Conservation (phyloP, 2,329 filamentous ascomycete species). For the Diaporthe caulivora region DNA sequence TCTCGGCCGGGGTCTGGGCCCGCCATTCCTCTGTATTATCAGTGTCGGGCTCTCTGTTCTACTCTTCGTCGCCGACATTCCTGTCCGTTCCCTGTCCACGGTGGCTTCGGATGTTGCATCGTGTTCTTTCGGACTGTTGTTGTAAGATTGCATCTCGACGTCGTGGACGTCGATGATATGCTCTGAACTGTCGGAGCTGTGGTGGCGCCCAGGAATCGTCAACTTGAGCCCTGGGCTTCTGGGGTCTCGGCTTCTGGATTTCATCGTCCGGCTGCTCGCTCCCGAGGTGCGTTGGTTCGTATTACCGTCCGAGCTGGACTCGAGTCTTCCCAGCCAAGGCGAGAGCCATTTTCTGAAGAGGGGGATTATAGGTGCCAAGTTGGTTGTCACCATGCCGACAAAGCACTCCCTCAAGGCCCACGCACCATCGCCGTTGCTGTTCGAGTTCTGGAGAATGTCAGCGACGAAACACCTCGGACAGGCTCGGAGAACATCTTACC, state of each 20-base stretch:
- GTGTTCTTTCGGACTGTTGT: neutral
- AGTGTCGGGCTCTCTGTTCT: neutral
- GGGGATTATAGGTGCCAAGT: conserved; percentile 32
- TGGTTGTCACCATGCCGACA: conserved; percentile 34
- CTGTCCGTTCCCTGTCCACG: too few species aligned
- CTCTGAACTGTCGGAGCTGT: conserved; percentile 21
- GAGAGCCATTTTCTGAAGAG: conserved; percentile 33
- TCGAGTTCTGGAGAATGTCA: conserved; percentile 19
- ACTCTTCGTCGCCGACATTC: neutral
- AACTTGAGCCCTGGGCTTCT: neutral
- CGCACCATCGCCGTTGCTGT: conserved; percentile 32
- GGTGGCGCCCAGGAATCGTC: neutral
- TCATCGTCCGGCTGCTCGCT: neutral
- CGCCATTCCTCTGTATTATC: conserved; percentile 25
- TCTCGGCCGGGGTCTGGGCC: neutral
- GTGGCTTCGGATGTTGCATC: neutral
- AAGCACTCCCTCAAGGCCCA: conserved; percentile 36
- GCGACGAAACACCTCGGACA: neutral
- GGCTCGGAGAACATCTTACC: neutral
- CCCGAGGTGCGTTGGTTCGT: neutral
- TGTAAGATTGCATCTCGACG: conserved; percentile 18
- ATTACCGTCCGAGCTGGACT: neutral
- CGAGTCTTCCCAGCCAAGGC: conserved; percentile 13
- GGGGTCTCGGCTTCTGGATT: neutral
- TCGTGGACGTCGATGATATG: conserved; percentile 5